Base-by-base conservation (phyloP, 441 rosid genomes). In the Pelargonium hybrid region DNA sequence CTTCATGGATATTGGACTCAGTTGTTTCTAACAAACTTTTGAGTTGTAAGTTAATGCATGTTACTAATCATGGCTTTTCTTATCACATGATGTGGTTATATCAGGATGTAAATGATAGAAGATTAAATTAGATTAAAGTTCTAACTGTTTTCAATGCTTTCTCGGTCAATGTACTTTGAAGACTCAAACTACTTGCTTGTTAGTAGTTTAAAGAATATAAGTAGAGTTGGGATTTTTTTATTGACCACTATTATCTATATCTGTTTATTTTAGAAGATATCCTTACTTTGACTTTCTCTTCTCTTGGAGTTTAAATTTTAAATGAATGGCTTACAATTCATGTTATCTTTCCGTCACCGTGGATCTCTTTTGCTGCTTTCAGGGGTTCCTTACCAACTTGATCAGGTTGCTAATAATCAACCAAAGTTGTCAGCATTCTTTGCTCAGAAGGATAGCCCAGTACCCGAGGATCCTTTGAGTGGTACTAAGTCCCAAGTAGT, bases 361-460 rank as follows among this genome's bases (percentile, higher is more conserved):
- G 66, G 73, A 64, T 69, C 23, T 25, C 67, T 78, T 14, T 74
- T 68, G 41, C 50, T 65, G 72, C 71, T 43, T 63, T 14, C 76
- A 93, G 98, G 97, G 98, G 85, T 86, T 79, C 95, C 97, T 61
- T 93, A 93, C 81, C 92, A 93, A 81, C 92, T 93, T 61, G 91
- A 91, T 74, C 97, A 91, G 73, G 84, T 90, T 79, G 83, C 86
- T 68, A 83, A 75, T 84, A 89, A 86, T 79, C 97, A 93, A 74
- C 96, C 97, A 39, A 91, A 85, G 79, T 73, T 93, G 84, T 90
- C 95, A 56, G 82, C 82, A 67, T 90, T 93, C 84, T 91, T 91
- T 75, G 71, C 87, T 54, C 66, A 76, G 70, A 81, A 85, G 75
- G 73, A 79, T 69, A 76, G 70, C 71, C 62, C 34, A 34, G 67